A percentile compares a stretch with the other conserved stretches of the same genome.
phyloP scores from a whole-genome alignment of 306 rosid genomes.

The Lathyrus oleraceus region DNA sequence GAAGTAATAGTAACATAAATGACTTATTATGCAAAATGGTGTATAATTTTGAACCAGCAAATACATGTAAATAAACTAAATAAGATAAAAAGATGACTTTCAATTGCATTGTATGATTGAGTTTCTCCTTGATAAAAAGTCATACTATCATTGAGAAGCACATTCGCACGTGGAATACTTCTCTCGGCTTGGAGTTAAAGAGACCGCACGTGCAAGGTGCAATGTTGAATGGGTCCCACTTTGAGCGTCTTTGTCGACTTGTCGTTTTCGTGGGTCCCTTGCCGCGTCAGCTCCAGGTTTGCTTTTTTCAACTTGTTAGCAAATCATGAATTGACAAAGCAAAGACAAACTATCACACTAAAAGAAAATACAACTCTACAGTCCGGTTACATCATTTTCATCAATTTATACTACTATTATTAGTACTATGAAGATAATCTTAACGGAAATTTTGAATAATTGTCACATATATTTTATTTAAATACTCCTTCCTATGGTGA shows the following conservation, averaged over 20 bases:
- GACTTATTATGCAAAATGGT: no score
- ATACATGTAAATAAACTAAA: no score
- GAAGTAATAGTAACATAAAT: no score
- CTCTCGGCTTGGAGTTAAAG: not conserved
- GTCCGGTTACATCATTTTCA: no score
- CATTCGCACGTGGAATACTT: slow-evolving; percentile 29
- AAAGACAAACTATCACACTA: not conserved
- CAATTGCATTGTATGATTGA: not conserved
- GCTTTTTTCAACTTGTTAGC: slow-evolving; percentile 19
- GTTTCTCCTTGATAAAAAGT: not conserved
- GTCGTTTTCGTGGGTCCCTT: slow-evolving; percentile 48
- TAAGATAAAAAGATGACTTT: no score
- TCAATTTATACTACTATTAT: no score
- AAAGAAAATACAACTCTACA: no score
- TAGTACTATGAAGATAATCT: no score
- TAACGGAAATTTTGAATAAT: no score
- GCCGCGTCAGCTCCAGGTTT: slow-evolving; percentile 62
- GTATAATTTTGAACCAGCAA: no score
- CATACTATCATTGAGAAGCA: not conserved
- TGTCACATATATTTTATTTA: no score
- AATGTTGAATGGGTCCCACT: slow-evolving; percentile 49
- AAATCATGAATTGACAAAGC: not conserved
- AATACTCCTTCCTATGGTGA: no score
- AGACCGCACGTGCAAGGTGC: slow-evolving; percentile 52
- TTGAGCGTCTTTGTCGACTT: slow-evolving; percentile 42